Conservation (phyloP, 2,329 filamentous ascomycete genomes). For the Neobulgaria alba region DNA sequence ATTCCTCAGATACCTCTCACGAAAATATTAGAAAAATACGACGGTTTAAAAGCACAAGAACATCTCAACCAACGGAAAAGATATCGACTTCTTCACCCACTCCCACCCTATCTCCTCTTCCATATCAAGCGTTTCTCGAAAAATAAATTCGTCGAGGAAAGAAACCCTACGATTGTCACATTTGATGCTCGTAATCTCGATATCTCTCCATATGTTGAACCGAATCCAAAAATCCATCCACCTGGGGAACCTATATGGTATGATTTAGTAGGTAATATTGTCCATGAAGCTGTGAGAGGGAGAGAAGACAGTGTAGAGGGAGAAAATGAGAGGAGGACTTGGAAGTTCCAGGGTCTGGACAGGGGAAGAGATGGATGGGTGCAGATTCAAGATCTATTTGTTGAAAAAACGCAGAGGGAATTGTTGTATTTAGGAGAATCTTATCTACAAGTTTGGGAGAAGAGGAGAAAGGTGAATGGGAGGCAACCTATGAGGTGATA, state of each 20-base stretch:
- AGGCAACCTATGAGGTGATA: no score
- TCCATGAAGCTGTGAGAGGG: slow-evolving; percentile 70
- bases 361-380: slow-evolving; percentile 81
- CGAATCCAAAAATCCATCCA: slow-evolving; percentile 62
- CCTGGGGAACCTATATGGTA: slow-evolving; percentile 83
- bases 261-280: slow-evolving; percentile 92
- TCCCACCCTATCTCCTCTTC: slow-evolving; percentile 85
- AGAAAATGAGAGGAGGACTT: slow-evolving; percentile 80
- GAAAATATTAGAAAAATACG: slow-evolving; percentile 82
- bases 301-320: slow-evolving; percentile 79
- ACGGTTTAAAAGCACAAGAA: slow-evolving; percentile 79
- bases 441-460: slow-evolving; percentile 95
- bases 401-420: slow-evolving; percentile 82
- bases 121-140: slow-evolving; percentile 95
- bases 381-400: slow-evolving; percentile 86
- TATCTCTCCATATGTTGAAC: slow-evolving; percentile 84
- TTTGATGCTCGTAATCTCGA: slow-evolving; percentile 83
- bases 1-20: slow-evolving; percentile 86
- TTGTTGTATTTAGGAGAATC: slow-evolving; percentile 87
- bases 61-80: slow-evolving; percentile 80
- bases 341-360: slow-evolving; percentile 86
- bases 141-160: slow-evolving; percentile 93
- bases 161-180: slow-evolving; percentile 96
- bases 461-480: slow-evolving; percentile 43
- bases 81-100: slow-evolving; percentile 80